Evolutionary conservation across 805 yeast genomes (phyloP).

Genomic region (Jamesozyma rosinii): DNA sequence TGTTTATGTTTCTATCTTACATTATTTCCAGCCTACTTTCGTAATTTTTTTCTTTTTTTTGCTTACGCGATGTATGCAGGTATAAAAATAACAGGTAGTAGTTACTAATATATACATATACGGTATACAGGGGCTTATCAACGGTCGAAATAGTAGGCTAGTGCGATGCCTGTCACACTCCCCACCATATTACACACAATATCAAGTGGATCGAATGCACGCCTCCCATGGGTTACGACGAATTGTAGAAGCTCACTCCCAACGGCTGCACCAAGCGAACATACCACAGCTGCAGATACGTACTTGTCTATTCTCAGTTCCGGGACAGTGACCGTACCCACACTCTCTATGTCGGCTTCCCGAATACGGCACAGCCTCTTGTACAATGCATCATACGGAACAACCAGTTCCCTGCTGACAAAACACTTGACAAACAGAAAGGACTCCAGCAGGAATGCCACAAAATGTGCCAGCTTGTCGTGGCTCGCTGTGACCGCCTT

Average conservation of each 20-base stretch:
- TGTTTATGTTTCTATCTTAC: no score
- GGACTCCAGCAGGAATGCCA: conserved; percentile 40
- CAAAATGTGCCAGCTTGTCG: conserved; percentile 46
- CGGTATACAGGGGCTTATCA: no score
- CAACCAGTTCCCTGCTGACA: background rate
- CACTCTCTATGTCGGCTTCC: background rate
- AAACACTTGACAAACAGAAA: conserved; percentile 40
- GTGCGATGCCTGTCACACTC: conserved; percentile 14
- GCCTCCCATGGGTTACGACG: conserved; percentile 21
- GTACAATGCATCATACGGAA: background rate
- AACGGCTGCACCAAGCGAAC: conserved; percentile 40
- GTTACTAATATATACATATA: no score
- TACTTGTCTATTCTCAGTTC: conserved; percentile 12
- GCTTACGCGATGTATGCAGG: no score
- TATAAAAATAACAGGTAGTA: no score
- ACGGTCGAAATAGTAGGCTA: conserved; percentile 7
- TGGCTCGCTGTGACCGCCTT: conserved; percentile 36
- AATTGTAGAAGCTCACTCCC: conserved; percentile 44
- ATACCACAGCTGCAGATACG: conserved; percentile 32
- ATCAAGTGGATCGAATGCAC: conserved; percentile 44
- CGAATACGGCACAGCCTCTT: background rate
- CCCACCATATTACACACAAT: conserved; percentile 34
- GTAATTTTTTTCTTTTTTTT: no score
- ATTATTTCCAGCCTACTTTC: no score
- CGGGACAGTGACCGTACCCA: background rate